These are phyloP conservation scores for Cladophialophora carrionii DNA, from an alignment of 2,329 filamentous ascomycete genomes.

Conservation along the genomic window DNA sequence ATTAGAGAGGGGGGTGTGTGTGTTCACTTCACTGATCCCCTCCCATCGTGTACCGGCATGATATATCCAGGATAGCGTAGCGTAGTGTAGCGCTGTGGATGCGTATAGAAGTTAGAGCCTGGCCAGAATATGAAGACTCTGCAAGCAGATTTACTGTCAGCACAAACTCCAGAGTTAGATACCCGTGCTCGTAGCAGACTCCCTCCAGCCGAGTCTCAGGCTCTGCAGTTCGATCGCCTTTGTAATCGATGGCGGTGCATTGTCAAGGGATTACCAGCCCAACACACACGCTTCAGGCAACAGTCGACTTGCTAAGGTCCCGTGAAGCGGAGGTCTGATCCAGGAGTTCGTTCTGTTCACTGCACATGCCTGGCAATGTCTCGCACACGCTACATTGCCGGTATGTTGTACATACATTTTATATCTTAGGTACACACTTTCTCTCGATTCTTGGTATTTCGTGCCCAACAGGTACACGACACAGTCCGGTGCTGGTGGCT, in stretches of 20 bases:
- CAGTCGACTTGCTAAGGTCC: slow-evolving; percentile 38
- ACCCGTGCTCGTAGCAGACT: too few relatives aligned
- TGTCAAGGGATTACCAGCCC: too few relatives aligned
- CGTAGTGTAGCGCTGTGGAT: background rate
- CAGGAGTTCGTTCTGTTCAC: slow-evolving; percentile 37
- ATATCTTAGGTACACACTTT: background rate
- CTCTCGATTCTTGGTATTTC: background rate
- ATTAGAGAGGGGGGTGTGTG: background rate
- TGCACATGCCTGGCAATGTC: background rate
- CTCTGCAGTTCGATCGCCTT: too few relatives aligned
- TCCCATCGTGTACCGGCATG: background rate
- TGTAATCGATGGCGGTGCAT: too few relatives aligned
- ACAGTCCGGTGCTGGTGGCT: background rate
- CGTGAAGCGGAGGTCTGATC: slow-evolving; percentile 48
- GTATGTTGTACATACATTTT: background rate
- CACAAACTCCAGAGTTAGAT: background rate
- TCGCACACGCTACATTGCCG: background rate
- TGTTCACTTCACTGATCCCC: background rate
- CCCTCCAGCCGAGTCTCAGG: too few relatives aligned
- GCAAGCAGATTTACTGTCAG: background rate
- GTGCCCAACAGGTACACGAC: background rate
- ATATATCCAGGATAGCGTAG: background rate
- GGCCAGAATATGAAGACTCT: background rate
- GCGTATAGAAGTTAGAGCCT: background rate
- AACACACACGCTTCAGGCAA: too few relatives aligned